Percentiles rank a stretch among this genome's conserved stretches.
Conservation (phyloP, 345 rosid genomes). For the Heritiera fomes region DNA sequence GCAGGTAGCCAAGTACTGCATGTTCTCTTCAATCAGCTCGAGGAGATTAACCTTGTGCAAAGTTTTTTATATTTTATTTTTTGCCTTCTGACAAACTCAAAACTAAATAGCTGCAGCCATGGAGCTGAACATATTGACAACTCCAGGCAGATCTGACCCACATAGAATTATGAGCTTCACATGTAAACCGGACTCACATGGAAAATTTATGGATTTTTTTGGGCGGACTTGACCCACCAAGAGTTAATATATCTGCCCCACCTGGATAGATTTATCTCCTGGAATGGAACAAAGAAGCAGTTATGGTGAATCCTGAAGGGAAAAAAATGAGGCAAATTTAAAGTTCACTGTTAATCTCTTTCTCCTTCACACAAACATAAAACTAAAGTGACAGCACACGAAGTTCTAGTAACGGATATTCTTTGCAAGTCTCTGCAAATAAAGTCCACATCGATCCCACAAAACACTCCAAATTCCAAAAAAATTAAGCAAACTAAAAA, state of each 20-base stretch:
- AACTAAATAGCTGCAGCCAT: conserved; percentile 9
- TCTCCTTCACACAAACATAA: not conserved
- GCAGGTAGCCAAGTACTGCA: not conserved
- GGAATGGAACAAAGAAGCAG: conserved; percentile 14
- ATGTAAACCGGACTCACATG: conserved; percentile 31
- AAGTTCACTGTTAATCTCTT: conserved; percentile 6
- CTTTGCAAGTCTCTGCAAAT: conserved; percentile 21
- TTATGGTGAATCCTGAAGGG: conserved; percentile 23
- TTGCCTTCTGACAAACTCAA: not conserved
- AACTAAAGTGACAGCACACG: not conserved
- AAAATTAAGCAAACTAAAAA: conserved; percentile 3
- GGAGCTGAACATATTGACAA: conserved; percentile 14
- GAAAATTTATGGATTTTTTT: conserved; percentile 21
- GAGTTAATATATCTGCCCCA: conserved; percentile 35
- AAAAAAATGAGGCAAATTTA: conserved; percentile 12
- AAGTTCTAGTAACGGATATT: conserved; percentile 7
- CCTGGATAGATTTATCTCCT: conserved; percentile 20
- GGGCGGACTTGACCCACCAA: conserved; percentile 24
- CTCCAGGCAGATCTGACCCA: conserved; percentile 32
- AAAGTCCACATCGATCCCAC: conserved; percentile 13
- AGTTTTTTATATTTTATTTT: not conserved
- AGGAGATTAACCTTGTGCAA: not conserved
- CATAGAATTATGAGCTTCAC: conserved; percentile 37
- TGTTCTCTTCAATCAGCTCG: not conserved
- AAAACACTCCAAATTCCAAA: conserved; percentile 6